Evolutionary conservation across 2,329 filamentous ascomycete genomes (phyloP).

Genomic region (Xylariales sp.): DNA sequence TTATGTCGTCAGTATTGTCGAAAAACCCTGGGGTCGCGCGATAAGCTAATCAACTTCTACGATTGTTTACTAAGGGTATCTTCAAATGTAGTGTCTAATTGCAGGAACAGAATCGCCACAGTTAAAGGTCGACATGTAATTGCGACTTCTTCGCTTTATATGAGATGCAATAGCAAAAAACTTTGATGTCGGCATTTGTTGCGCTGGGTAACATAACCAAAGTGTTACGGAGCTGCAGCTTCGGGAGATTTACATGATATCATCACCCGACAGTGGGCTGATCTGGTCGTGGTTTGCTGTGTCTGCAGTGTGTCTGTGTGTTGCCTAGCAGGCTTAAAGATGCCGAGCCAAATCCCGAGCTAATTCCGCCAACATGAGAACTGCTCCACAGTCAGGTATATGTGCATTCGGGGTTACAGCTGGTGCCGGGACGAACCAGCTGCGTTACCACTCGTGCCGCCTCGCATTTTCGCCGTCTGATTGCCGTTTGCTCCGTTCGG

Average conservation of each 20-base stretch:
- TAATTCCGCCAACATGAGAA: background rate
- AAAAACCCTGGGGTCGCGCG: background rate
- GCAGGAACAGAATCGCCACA: too few species aligned
- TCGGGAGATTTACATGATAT: background rate
- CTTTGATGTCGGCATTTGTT: background rate
- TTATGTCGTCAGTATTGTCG: background rate
- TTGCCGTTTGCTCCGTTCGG: slow-evolving; percentile 1
- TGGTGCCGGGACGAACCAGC: too few species aligned
- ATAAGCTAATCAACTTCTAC: too few species aligned
- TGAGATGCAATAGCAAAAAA: too few species aligned
- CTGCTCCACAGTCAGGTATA: too few species aligned
- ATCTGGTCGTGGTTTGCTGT: background rate
- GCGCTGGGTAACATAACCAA: slow-evolving; percentile 8
- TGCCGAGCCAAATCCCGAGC: slow-evolving; percentile 7
- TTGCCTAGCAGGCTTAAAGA: too few species aligned
- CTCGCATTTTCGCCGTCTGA: background rate
- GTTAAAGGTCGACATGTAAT: background rate
- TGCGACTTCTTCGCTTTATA: background rate
- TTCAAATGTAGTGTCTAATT: too few species aligned
- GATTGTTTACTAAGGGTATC: too few species aligned
- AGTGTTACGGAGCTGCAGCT: too few species aligned
- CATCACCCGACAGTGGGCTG: slow-evolving; percentile 8
- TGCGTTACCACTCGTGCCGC: too few species aligned
- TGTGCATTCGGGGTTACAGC: too few species aligned
- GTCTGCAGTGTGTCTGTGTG: too few species aligned